Conservation (phyloP, 108 stramenopile genomes). For the Nitzschia sp. region DNA sequence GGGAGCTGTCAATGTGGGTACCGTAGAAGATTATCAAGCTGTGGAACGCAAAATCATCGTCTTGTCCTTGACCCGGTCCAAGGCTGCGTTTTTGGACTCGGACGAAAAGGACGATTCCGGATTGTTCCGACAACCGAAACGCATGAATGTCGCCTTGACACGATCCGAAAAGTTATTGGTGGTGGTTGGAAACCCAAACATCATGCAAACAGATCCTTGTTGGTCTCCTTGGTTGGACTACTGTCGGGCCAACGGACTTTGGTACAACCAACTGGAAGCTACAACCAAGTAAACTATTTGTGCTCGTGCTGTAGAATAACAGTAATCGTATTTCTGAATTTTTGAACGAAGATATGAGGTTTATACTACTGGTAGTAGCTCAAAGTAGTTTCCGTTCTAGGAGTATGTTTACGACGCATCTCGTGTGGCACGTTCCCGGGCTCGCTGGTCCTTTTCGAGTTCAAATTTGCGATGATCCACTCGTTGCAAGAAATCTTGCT, state of each 20-base stretch:
- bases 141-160: constrained; percentile 74
- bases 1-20: constrained; percentile 66
- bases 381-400: too few species aligned
- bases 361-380: too few species aligned
- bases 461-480: constrained; percentile 83
- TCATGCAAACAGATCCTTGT: constrained; percentile 53
- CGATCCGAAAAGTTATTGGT: constrained; percentile 63
- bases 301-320: too few species aligned
- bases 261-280: constrained; percentile 43
- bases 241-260: constrained; percentile 66
- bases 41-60: constrained; percentile 73
- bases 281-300: too few species aligned
- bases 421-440: constrained; percentile 60
- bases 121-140: constrained; percentile 65
- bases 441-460: constrained; percentile 72
- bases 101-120: constrained; percentile 56
- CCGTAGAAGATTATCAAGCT: constrained; percentile 74
- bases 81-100: constrained; percentile 38
- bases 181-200: constrained; percentile 65
- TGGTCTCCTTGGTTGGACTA: constrained; percentile 71
- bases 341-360: too few species aligned
- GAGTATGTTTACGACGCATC: background rate
- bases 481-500: constrained; percentile 84
- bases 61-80: constrained; percentile 63
- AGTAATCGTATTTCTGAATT: too few species aligned